Base-by-base conservation (phyloP, 2,329 filamentous ascomycete species). In the Phialemoniopsis sp. region DNA sequence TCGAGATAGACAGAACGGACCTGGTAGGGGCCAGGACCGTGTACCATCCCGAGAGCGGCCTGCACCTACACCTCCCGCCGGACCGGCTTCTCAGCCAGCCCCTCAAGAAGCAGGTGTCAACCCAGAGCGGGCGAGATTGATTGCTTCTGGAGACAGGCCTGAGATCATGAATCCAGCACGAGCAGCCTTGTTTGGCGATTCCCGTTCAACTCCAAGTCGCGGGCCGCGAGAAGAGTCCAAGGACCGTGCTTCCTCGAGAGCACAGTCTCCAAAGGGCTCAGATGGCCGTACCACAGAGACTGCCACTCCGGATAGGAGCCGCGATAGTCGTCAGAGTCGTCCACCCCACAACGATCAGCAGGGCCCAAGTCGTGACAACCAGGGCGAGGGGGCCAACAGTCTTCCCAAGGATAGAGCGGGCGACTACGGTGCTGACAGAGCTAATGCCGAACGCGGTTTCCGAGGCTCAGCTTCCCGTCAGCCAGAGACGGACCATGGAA, bases 51-150 rank as follows among this genome's bases (percentile, higher is more conserved):
- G 38, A 6, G 38, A 40, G 8, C 13, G 14, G 16, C 29, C 37
- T 4, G 13, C 21, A 9, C 45, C 56, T 21, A 38, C 58, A n/a
- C 52, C 63, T 13, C 48, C 59, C 10, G 47, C 60, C 29, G 45
- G 53, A 2, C 47, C 58, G 29, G 53, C 56, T 30, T 46, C 49
- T 5, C 52, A 58, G 21, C 41, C 46, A 4, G 54, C 59, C 9
- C 13, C 49, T 3, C 54, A 60, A 14, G 76, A 73, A 10, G 72
- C 73, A 8, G 60, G 63, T 8, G 72, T 79, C 49, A 78, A 79
- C 44, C 74, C 76, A 2, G 73, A 77, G 37, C 67, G 76, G 41
- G 72, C 74, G 21, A 67, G 73, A 8, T 57, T 75, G 5, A 67
- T 77, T 37, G 62, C 63, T 1, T 50, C 62, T 14, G 56, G 53